A percentile compares a stretch with the other conserved stretches of the same genome.
These are phyloP conservation scores for Lodderomyces parapsilosis DNA, from an alignment of 1,139 yeast genomes.

Conservation along the genomic window DNA sequence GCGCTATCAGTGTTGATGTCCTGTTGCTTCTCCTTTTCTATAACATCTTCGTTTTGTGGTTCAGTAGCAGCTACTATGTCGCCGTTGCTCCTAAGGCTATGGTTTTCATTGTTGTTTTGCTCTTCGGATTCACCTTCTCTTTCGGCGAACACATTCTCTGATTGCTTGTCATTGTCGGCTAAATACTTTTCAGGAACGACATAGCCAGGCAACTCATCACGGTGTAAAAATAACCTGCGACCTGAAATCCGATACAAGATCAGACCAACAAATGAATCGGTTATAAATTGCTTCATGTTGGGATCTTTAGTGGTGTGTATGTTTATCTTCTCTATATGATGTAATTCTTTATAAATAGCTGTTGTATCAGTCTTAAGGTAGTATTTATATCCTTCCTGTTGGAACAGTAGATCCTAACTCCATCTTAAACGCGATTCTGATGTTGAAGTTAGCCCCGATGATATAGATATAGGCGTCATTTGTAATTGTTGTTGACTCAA, in stretches of 20 bases:
- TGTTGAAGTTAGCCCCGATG: too few relatives aligned
- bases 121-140: conserved; percentile 4
- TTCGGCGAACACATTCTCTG: conserved; percentile 2
- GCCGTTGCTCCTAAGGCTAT: not conserved
- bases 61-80: not conserved
- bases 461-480: too few relatives aligned
- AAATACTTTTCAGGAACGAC: conserved; percentile 31
- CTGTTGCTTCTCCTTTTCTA: not conserved
- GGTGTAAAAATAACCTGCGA: conserved; percentile 23
- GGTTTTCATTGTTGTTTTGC: conserved; percentile 1
- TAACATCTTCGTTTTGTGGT: not conserved
- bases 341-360: too few relatives aligned
- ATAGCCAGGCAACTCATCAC: conserved; percentile 30
- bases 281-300: conserved; percentile 17
- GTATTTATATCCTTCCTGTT: too few relatives aligned
- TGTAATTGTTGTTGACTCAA: too few relatives aligned
- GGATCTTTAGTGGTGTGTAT: not conserved
- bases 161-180: not conserved
- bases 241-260: conserved; percentile 26
- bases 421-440: too few relatives aligned
- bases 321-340: too few relatives aligned
- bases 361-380: too few relatives aligned
- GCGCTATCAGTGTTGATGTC: not conserved
- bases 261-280: conserved; percentile 32
- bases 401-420: too few relatives aligned